phyloP scores from a whole-genome alignment of 2,329 filamentous ascomycete species.

The Epichloe gansuensis region DNA sequence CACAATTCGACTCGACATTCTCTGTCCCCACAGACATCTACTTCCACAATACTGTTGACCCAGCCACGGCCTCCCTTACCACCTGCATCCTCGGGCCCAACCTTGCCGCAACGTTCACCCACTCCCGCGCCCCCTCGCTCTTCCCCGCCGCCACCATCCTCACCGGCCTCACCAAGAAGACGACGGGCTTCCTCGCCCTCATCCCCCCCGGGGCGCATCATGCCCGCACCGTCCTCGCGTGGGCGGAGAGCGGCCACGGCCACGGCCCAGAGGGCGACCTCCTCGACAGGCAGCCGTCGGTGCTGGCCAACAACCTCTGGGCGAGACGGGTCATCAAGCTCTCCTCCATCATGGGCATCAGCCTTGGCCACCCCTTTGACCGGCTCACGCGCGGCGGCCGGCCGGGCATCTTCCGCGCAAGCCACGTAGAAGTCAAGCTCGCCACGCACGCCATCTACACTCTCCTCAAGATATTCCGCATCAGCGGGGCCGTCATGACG shows the following conservation, averaged over 20 bases:
- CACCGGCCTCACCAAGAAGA: slow-evolving; percentile 15
- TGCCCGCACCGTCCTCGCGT: slow-evolving; percentile 16
- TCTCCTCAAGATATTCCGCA: slow-evolving; percentile 15
- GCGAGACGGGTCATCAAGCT: slow-evolving; percentile 16
- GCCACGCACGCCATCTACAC: slow-evolving; percentile 20
- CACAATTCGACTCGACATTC: slow-evolving; percentile 13
- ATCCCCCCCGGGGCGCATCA: slow-evolving; percentile 1
- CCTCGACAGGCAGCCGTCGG: slow-evolving; percentile 11
- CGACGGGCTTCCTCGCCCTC: slow-evolving; percentile 20
- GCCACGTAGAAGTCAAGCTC: slow-evolving; percentile 29
- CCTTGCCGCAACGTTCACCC: slow-evolving; percentile 17
- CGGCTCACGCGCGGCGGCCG: neutral
- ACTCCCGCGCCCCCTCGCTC: slow-evolving; percentile 11
- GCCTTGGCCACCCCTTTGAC: slow-evolving; percentile 19
- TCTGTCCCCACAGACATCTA: slow-evolving; percentile 12
- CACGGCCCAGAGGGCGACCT: slow-evolving; percentile 16
- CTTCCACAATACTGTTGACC: slow-evolving; percentile 20
- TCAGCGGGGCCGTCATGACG: slow-evolving; percentile 11
- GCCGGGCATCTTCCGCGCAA: slow-evolving; percentile 18
- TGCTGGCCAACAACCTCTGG: slow-evolving; percentile 22
- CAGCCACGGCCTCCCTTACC: slow-evolving; percentile 11
- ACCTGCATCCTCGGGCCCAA: slow-evolving; percentile 22
- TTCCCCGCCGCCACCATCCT: slow-evolving; percentile 2
- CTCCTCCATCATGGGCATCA: slow-evolving; percentile 17
- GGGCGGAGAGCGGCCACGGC: slow-evolving; percentile 23